Base-by-base conservation (phyloP, 73 alveolate genomes). In the Paramecium sonneborni region DNA sequence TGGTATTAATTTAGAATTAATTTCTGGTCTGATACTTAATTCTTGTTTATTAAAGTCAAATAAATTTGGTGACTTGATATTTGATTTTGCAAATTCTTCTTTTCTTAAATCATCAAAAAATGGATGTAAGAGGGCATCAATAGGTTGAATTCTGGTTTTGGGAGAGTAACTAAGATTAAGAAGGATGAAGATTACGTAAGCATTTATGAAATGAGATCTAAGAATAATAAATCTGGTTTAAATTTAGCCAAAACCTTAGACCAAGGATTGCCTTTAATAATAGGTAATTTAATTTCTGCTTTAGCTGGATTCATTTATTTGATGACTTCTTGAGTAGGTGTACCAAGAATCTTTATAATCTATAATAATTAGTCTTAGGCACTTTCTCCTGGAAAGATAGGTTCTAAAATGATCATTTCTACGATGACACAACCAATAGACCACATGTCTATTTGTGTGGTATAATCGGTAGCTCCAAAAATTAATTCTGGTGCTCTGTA, bases 361-460 rank as follows among this genome's bases (percentile, higher is more conserved):
- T 97, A 98, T 20, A 95, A 96, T 35, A 97, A 85, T 92, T 97
- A 95, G 85, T 97, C 98, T 14, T 92, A 93, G 8, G 97, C 96
- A 26, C 94, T 57, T 18, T 96, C 98, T 43, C 98, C 99, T 48
- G 98, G 98, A 92, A 97, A 97, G n/a, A 97, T 68, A 6, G 98
- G 98, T 67, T 93, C 94, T 23, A 97, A 95, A 21, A 94, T 92
- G 38, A 95, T 37, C 34, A 97, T 91, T 86, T 97, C 99, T n/a
- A 98, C 99, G 20, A 97, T 90, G 14, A 96, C 98, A 91, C 99
- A 96, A 15, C 99, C 99, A 20, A 92, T 93, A 0, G 98, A 95
- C 99, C 99, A 97, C 35, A 97, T 94, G 82, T 97, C 99, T 12
- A 97, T 95, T 9, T 95, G 93, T 62, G 97, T 34, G 3, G 95